Evolutionary conservation across 2,329 filamentous ascomycete species (phyloP), one percentile per base, ranked within the genome.

Genomic region (Dothideomycetidae sp.): DNA sequence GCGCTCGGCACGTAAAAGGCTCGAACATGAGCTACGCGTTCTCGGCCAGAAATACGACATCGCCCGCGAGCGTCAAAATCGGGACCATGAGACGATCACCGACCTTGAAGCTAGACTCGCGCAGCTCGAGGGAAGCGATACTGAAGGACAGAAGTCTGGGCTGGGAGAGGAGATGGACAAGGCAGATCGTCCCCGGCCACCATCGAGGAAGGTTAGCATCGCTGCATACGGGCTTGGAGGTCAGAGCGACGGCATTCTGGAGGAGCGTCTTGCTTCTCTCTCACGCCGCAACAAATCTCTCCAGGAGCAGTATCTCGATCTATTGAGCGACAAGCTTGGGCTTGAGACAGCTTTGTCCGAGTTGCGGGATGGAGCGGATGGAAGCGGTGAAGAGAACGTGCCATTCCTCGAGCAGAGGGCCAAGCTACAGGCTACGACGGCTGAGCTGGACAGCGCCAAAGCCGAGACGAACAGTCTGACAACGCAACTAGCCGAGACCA

Each of bases 1-100:
- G 38, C 65, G 66, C 35, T 62, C 62, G 11, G 62, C 59, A 31
- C 54, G 62, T 12, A 63, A 61, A 29, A 55, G 63, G 26, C 55
- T 66, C 9, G 63, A 67, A 42, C 60, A 66, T 40, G 64, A 68
- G 29, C 61, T 63, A 18, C 52, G 64, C 10, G 47, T 64, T 11
- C 54, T 66, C 1, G 55, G 59, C 42, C 62, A 66, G 41, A 62
- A 65, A 44, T 52, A 63, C 5, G 62, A 67, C 39, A 62, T 63
- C 28, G 61, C 61, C 23, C 54, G 58, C 14, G 64, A 67, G 39
- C 49, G 65, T 17, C 62, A 66, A 37, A 59, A 60, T 38, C 59
- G 60, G 17, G 63, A 64, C 17, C 62, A 67, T 35, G 63, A 67
- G 32, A 58, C 56, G 2, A 61, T 64, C 19, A 56, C 60, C 33